These are phyloP conservation scores for Pachyrhizus erosus DNA, from an alignment of 306 rosid species.

Conservation along the genomic window DNA sequence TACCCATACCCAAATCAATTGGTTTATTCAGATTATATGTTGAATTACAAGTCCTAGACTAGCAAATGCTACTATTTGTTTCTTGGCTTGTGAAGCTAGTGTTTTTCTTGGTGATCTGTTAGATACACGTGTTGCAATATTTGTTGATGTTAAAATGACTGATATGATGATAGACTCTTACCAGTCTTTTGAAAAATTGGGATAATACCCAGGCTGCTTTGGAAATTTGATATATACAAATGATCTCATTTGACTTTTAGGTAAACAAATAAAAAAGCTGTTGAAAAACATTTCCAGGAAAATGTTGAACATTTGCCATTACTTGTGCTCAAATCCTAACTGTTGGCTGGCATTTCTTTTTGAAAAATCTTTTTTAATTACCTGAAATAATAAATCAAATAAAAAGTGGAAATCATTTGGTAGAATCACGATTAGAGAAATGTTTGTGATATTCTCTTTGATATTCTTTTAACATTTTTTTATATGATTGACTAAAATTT, in stretches of 20 bases:
- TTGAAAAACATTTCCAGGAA: background rate
- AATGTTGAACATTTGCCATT: background rate
- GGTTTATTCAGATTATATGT: slow-evolving; percentile 48
- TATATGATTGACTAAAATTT: no score
- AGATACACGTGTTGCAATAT: slow-evolving; percentile 14
- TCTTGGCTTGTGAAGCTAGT: slow-evolving; percentile 34
- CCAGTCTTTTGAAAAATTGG: background rate
- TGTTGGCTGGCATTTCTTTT: background rate
- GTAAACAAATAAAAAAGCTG: background rate
- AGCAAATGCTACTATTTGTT: slow-evolving; percentile 29
- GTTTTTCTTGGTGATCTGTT: slow-evolving; percentile 28
- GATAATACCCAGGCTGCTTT: background rate
- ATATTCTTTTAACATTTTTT: no score
- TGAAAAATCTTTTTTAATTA: background rate
- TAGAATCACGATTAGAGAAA: no score
- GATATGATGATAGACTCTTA: slow-evolving; percentile 18
- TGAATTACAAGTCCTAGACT: slow-evolving; percentile 31
- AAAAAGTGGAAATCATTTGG: background rate
- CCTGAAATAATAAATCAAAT: background rate
- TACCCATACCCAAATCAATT: slow-evolving; percentile 35
- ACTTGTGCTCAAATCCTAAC: background rate
- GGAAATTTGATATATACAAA: background rate
- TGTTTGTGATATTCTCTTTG: no score
- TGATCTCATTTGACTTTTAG: background rate
- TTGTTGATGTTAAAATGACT: slow-evolving; percentile 6